Conservation (phyloP, 768 basidiomycete species). For the Suillus luteus region DNA sequence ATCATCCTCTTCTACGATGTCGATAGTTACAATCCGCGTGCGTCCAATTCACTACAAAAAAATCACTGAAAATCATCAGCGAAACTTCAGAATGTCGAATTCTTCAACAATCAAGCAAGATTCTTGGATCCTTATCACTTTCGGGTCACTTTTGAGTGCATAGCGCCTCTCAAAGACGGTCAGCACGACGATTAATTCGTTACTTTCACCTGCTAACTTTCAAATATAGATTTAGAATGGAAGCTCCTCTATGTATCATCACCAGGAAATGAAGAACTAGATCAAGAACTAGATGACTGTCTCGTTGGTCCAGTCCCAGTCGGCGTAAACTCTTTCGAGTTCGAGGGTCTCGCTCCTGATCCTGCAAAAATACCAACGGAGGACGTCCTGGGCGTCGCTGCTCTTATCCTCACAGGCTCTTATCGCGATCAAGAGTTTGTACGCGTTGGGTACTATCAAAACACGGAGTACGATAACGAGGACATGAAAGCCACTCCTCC, state of each 20-base stretch:
- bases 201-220: neutral
- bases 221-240: slow-evolving; percentile 92
- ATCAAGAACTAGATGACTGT: slow-evolving; percentile 97
- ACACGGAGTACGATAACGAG: slow-evolving; percentile 96
- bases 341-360: slow-evolving; percentile 84
- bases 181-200: slow-evolving; percentile 16
- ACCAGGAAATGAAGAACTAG: slow-evolving; percentile 86
- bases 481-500: slow-evolving; percentile 83
- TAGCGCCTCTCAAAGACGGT: slow-evolving; percentile 87
- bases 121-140: slow-evolving; percentile 92
- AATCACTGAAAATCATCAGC: neutral
- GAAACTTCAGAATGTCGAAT: slow-evolving; percentile 72
- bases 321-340: slow-evolving; percentile 98
- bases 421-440: slow-evolving; percentile 99
- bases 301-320: slow-evolving; percentile 96
- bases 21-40: slow-evolving; percentile 71
- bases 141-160: slow-evolving; percentile 96
- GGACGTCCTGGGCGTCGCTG: slow-evolving; percentile 95
- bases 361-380: slow-evolving; percentile 83
- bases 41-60: slow-evolving; percentile 22
- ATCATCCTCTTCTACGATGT: slow-evolving; percentile 42
- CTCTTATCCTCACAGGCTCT: slow-evolving; percentile 93
- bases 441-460: slow-evolving; percentile 99
- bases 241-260: slow-evolving; percentile 95
- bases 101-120: slow-evolving; percentile 89